Evolutionary conservation across 2,329 filamentous ascomycete genomes (phyloP), one percentile per base, ranked within the genome.

Genomic region (Epichloe sibirici): DNA sequence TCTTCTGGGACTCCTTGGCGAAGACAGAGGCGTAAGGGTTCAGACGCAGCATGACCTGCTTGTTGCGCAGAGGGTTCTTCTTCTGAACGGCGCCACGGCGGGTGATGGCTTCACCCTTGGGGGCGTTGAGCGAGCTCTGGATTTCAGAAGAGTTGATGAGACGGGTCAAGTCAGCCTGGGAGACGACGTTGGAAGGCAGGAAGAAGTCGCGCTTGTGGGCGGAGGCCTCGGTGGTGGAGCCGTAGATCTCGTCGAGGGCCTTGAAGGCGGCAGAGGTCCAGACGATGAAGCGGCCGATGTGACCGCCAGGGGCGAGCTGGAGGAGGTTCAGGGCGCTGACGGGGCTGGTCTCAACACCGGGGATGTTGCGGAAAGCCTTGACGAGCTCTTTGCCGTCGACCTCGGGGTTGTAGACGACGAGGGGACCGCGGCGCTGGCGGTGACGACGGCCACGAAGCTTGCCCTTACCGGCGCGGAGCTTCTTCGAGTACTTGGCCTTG

Each of bases 31-130:
- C 91, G 77, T 98, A 98, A 59, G 93, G 93, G 86, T 98, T 98
- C 74, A 98, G 87, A 68, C 93, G 87, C 71, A 98, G 87, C 75
- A 96, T 83, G 63, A 98, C 86, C 82, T 97, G 93, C 84, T 90
- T 95, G 87, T 98, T 98, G 77, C 80, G 81, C 64, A 98, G 90
- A 68, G 93, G 93, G 83, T 98, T 98, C 90, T 97, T 97, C 90
- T 98, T 98, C 83, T 96, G 91, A 63, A 95, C 89, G 68, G 81
- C 76, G 63, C 79, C 76, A 70, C 93, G 88, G 84, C 96, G 96
- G 75, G 90, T 94, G 69, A 83, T 76, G 69, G 89, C 83, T 64
- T 86, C 83, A 65, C 93, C 93, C 81, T 90, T 93, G 74, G 90
- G 89, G 57, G 86, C 89, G 66, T 87, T 85, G 68, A 98, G 83